Percentiles rank a stretch among this genome's conserved stretches.
phyloP scores from a whole-genome alignment of 805 yeast genomes.

The Blastobotrys mokoenaii region DNA sequence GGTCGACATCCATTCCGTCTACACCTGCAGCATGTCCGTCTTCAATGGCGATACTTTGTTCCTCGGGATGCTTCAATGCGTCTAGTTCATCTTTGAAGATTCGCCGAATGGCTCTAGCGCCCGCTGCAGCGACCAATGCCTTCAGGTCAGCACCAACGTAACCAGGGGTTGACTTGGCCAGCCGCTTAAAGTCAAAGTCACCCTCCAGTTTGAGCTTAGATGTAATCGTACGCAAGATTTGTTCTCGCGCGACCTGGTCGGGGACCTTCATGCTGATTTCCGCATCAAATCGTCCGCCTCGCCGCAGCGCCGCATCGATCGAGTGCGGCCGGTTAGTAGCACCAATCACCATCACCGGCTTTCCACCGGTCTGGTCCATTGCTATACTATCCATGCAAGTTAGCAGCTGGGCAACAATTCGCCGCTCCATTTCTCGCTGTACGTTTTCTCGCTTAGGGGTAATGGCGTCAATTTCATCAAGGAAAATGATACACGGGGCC shows the following conservation, averaged over 20 bases:
- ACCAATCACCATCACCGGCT: slow-evolving; percentile 89
- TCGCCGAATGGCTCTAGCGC: slow-evolving; percentile 86
- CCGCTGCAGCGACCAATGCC: slow-evolving; percentile 91
- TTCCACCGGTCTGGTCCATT: slow-evolving; percentile 80
- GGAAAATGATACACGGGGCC: slow-evolving; percentile 89
- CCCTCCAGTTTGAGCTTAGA: slow-evolving; percentile 57
- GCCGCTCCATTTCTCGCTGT: slow-evolving; percentile 94
- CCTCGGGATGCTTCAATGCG: not conserved
- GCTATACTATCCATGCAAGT: slow-evolving; percentile 93
- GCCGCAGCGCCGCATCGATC: slow-evolving; percentile 83
- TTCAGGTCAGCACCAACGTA: slow-evolving; percentile 96
- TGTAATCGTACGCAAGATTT: slow-evolving; percentile 71
- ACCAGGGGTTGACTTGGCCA: slow-evolving; percentile 94
- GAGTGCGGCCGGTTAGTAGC: slow-evolving; percentile 97
- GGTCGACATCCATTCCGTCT: slow-evolving; percentile 28
- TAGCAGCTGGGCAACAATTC: slow-evolving; percentile 91
- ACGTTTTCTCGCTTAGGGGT: slow-evolving; percentile 98
- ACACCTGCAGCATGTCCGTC: slow-evolving; percentile 13
- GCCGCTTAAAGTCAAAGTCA: slow-evolving; percentile 54
- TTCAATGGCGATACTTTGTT: slow-evolving; percentile 13
- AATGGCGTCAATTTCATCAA: slow-evolving; percentile 96
- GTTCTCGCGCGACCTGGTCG: slow-evolving; percentile 68
- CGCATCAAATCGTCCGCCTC: slow-evolving; percentile 95
- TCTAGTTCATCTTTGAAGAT: slow-evolving; percentile 49
- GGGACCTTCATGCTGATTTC: slow-evolving; percentile 96